Base-by-base conservation (phyloP, 1,284 basidiomycete genomes). In the Trichosporon coremiiforme region DNA sequence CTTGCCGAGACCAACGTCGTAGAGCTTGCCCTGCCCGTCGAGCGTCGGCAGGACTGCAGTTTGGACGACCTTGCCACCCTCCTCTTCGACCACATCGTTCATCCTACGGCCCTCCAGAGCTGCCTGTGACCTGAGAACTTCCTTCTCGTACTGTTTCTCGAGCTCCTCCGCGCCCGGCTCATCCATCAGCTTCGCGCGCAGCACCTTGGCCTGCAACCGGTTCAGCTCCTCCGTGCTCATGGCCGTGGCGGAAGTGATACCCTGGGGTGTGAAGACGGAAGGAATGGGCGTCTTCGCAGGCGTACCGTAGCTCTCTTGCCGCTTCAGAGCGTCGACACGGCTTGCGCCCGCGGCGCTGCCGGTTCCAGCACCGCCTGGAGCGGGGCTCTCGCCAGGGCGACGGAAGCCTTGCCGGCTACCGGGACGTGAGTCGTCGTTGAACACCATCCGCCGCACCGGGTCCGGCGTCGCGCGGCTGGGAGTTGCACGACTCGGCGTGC, bases 11-110 rank as follows among this genome's bases (percentile, higher is more conserved):
- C 95, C 97, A 33, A 97, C 88, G 80, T 98, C 97, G 82, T 98
- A 99, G 80, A 99, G 82, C 68, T 89, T 87, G 0, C 96, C 96
- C 47, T 87, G 87, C 0, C 87, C 92, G 81, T 99, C 95, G 70
- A 99, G 83, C 0, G 95, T 97, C 0, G 96, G 96, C 17, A 99
- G 81, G 0, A 98, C 89, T 80, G 95, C 90, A 0, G 97, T 83
- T 65, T 85, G 86, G 1, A 89, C 76, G 13, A 74, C 71, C 13
- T 72, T 78, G 2, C 77, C 77, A 6, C 57, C 57, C 13, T 33
- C 57, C 57, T 62, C 57, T 31, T 62, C 57, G 7, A 62, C 57
- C 31, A 15, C 29, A 13, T 62, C 57, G 66, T 68, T 68, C 45
- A 71, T 69, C 73, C 73, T 70, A 8, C 57, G 57, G 5, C 57